A percentile compares a stretch with the other conserved stretches of the same genome.
Conservation (phyloP, 805 yeast species). For the Cyberlindnera maclurae region DNA sequence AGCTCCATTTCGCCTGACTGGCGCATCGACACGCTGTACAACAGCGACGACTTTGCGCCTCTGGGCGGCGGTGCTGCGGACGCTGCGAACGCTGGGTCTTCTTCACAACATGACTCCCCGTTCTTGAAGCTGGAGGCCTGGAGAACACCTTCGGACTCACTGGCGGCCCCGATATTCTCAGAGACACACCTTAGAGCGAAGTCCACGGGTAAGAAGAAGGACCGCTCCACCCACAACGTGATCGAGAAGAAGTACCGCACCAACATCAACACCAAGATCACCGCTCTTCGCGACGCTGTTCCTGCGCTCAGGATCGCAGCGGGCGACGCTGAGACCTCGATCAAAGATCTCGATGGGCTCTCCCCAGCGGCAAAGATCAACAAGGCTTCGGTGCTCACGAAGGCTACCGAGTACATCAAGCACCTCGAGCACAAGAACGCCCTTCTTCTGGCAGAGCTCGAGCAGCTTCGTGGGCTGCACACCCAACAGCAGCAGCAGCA, state of each 20-base stretch:
- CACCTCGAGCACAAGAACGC: conserved; percentile 46
- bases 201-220: conserved; percentile 25
- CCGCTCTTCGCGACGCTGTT: conserved; percentile 66
- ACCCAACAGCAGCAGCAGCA: conserved; percentile 4
- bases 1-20: conserved; percentile 18
- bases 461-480: conserved; percentile 32
- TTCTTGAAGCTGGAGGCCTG: no score
- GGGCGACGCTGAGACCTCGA: conserved; percentile 35
- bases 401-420: conserved; percentile 73
- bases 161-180: no score
- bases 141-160: no score
- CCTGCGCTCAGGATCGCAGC: conserved; percentile 67
- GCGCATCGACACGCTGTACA: background rate
- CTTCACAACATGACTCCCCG: no score
- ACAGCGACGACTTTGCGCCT: conserved; percentile 3
- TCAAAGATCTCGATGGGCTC: conserved; percentile 62
- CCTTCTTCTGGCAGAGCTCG: conserved; percentile 43
- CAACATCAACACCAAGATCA: conserved; percentile 65
- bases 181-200: no score
- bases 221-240: conserved; percentile 65
- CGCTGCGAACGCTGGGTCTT: no score
- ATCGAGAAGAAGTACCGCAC: conserved; percentile 77
- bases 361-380: conserved; percentile 70
- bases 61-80: no score
- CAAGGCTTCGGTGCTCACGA: conserved; percentile 70